Conservation (phyloP, 106 monocot species). For the Apostasia shenzhenica region DNA sequence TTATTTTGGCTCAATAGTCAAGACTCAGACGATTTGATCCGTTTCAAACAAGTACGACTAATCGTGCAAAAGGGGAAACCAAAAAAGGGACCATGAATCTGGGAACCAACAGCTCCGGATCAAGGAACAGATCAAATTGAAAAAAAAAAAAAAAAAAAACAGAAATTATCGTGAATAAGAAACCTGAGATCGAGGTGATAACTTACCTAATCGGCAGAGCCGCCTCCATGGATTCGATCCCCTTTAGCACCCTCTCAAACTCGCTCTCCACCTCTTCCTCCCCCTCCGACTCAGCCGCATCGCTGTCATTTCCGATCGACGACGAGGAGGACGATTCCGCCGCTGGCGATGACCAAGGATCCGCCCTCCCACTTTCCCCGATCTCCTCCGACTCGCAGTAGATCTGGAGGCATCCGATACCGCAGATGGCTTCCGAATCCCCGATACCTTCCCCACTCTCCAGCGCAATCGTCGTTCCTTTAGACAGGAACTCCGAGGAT, state of each 20-base stretch:
- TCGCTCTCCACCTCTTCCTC: conserved; percentile 14
- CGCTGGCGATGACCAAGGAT: conserved; percentile 1
- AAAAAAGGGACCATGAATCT: background rate
- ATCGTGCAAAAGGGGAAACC: background rate
- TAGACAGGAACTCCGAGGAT: too few species aligned
- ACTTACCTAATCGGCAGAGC: conserved; percentile 18
- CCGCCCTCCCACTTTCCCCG: background rate
- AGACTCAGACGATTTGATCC: too few species aligned
- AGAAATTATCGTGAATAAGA: background rate
- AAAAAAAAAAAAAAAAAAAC: background rate
- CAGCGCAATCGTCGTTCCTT: conserved; percentile 9
- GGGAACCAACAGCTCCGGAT: too few species aligned
- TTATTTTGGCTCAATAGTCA: too few species aligned
- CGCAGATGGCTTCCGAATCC: background rate
- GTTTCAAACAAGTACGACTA: background rate
- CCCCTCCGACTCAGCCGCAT: background rate
- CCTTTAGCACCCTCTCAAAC: conserved; percentile 6
- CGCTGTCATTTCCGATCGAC: conserved; percentile 20
- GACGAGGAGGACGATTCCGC: conserved; percentile 8
- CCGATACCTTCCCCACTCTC: conserved; percentile 1
- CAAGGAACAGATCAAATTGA: background rate
- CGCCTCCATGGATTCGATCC: conserved; percentile 12
- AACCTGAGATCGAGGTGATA: background rate
- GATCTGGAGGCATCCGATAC: conserved; percentile 6
- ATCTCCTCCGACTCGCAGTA: conserved; percentile 1